These are phyloP conservation scores for Bruguiera gymnorhiza DNA, from an alignment of 345 rosid species.

Conservation along the genomic window DNA sequence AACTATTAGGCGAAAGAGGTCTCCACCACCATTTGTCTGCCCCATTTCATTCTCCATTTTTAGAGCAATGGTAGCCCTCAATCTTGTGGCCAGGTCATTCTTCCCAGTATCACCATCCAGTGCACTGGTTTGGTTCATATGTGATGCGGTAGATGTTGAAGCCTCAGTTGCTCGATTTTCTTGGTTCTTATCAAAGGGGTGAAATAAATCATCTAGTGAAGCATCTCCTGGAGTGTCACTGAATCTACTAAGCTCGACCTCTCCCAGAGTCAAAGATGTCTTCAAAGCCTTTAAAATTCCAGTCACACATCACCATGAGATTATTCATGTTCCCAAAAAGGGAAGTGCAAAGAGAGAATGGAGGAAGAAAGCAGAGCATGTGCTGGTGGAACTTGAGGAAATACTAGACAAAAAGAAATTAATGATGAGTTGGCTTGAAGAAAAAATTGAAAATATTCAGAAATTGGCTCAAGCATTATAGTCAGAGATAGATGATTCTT, in stretches of 20 bases:
- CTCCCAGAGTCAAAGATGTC: constrained; percentile 44
- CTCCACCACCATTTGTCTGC: constrained; percentile 79
- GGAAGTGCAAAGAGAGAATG: neutral
- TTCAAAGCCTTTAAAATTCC: constrained; percentile 53
- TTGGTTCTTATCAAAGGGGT: constrained; percentile 57
- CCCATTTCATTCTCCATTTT: constrained; percentile 83
- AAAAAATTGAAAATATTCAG: too few species aligned
- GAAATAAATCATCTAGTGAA: constrained; percentile 92
- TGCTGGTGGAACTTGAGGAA: too few species aligned
- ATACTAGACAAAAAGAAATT: too few species aligned
- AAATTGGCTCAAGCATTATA: too few species aligned
- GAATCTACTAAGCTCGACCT: constrained; percentile 79
- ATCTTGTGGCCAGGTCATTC: constrained; percentile 78
- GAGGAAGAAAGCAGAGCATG: neutral
- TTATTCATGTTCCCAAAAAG: neutral
- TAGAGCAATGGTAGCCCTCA: constrained; percentile 92
- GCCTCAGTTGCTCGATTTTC: constrained; percentile 64
- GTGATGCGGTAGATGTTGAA: constrained; percentile 72
- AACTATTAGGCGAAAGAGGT: constrained; percentile 77
- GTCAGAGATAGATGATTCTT: too few species aligned
- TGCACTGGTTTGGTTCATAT: constrained; percentile 56
- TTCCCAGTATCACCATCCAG: constrained; percentile 61
- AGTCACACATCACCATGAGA: constrained; percentile 14
- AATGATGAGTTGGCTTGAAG: too few species aligned
- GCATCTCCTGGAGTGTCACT: constrained; percentile 98